These are phyloP conservation scores for Whalleya microplaca DNA, from an alignment of 2,329 filamentous ascomycete genomes.

Conservation along the genomic window DNA sequence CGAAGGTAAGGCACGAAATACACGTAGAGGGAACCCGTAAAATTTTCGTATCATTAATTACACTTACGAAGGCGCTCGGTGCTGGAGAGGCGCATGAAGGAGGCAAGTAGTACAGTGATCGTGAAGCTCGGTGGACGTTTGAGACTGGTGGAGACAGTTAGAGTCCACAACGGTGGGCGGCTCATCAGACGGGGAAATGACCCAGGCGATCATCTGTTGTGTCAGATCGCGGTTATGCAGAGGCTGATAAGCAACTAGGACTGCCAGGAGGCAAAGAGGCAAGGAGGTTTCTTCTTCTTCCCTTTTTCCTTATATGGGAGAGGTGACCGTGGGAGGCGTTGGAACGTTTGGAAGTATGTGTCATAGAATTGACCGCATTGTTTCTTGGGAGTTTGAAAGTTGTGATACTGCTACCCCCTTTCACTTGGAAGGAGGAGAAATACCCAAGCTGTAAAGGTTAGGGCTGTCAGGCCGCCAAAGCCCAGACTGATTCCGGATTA, in stretches of 20 bases:
- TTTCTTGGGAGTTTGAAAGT: neutral
- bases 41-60: neutral
- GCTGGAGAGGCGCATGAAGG: neutral
- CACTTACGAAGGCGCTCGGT: neutral
- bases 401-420: neutral
- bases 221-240: neutral
- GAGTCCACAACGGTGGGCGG: neutral
- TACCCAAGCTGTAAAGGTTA: too few species aligned
- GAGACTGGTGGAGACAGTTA: neutral
- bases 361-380: neutral
- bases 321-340: neutral
- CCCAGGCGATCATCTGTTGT: neutral
- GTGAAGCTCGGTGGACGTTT: neutral
- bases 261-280: too few species aligned
- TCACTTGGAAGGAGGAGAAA: too few species aligned
- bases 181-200: neutral
- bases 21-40: neutral
- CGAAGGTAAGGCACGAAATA: too few species aligned
- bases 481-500: too few species aligned
- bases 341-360: neutral
- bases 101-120: neutral
- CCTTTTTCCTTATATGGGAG: neutral
- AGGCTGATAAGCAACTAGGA: neutral
- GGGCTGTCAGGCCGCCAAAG: neutral
- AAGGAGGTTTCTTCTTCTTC: too few species aligned